phyloP scores from a whole-genome alignment of 805 yeast species.

The Starmerella stellata region DNA sequence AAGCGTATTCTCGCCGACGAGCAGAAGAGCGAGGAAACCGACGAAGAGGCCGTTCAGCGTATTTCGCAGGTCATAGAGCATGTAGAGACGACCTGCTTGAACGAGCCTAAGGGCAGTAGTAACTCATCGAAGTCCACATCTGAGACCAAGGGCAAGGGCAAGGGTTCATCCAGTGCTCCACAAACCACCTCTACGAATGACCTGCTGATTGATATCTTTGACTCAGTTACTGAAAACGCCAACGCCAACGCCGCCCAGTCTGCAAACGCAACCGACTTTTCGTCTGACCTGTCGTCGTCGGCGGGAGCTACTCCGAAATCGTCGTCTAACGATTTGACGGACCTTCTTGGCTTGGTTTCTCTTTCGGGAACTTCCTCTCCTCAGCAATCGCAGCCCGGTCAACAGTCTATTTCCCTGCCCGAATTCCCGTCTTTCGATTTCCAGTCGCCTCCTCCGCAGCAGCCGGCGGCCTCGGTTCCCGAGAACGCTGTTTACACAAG shows the following conservation, averaged over 20 bases:
- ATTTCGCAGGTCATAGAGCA: slow-evolving; percentile 56
- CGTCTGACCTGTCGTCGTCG: background rate
- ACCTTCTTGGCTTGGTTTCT: slow-evolving; percentile 21
- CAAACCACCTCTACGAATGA: slow-evolving; percentile 24
- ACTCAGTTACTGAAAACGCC: slow-evolving; percentile 24
- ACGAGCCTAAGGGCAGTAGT: slow-evolving; percentile 22
- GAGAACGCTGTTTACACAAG: slow-evolving; percentile 2
- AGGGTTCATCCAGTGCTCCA: slow-evolving; percentile 10
- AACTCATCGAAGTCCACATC: background rate
- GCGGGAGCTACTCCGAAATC: background rate
- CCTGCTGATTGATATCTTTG: slow-evolving; percentile 62
- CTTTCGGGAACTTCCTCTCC: background rate
- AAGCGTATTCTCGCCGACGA: slow-evolving; percentile 72
- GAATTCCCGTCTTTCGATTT: background rate
- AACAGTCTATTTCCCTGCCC: background rate
- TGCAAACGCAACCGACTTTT: background rate
- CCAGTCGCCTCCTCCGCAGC: slow-evolving; percentile 7
- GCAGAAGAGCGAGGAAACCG: slow-evolving; percentile 35
- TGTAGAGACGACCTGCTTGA: slow-evolving; percentile 48
- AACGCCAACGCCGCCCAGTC: background rate
- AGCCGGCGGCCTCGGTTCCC: slow-evolving; percentile 6
- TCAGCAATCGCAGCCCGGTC: background rate
- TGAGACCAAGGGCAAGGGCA: too few species aligned
- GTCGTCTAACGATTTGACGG: background rate
- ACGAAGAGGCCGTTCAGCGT: slow-evolving; percentile 42